A percentile compares a stretch with the other conserved stretches of the same genome.
Evolutionary conservation across 2,329 filamentous ascomycete species (phyloP).

Genomic region (Clonostachys sp.): DNA sequence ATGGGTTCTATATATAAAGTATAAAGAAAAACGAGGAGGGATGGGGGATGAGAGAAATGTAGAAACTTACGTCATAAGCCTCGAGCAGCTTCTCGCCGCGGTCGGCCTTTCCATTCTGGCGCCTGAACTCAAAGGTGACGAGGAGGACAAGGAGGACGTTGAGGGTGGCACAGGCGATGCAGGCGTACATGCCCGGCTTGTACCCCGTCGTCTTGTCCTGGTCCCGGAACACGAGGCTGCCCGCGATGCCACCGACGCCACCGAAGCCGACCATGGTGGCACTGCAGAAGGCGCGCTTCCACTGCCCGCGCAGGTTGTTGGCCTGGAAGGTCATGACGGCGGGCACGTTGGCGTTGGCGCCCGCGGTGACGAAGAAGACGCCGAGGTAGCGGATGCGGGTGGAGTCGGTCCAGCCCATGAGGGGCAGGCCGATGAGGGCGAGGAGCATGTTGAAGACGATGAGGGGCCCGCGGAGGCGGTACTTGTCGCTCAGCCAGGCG

Average conservation of each 20-base stretch:
- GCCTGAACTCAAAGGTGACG: constrained; percentile 32
- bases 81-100: constrained; percentile 48
- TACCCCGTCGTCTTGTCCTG: constrained; percentile 48
- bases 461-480: constrained; percentile 60
- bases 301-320: constrained; percentile 84
- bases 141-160: constrained; percentile 38
- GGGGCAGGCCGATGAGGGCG: constrained; percentile 63
- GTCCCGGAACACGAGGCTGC: constrained; percentile 65
- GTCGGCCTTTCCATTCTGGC: constrained; percentile 45
- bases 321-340: constrained; percentile 74
- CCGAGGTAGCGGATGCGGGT: constrained; percentile 64
- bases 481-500: constrained; percentile 64
- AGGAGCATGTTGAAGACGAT: constrained; percentile 62
- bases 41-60: not conserved
- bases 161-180: constrained; percentile 43
- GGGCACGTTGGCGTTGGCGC: constrained; percentile 74
- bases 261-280: constrained; percentile 73
- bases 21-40: not conserved
- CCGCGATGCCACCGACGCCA: constrained; percentile 74
- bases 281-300: constrained; percentile 78
- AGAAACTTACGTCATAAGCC: constrained; percentile 36
- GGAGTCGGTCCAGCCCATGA: constrained; percentile 63
- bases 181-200: constrained; percentile 49
- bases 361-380: constrained; percentile 71
- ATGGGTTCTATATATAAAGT: not conserved